Percentiles rank a stretch among this genome's conserved stretches.
Evolutionary conservation across 2,329 filamentous ascomycete species (phyloP).

Genomic region (Hymenoscyphus fructigenus): DNA sequence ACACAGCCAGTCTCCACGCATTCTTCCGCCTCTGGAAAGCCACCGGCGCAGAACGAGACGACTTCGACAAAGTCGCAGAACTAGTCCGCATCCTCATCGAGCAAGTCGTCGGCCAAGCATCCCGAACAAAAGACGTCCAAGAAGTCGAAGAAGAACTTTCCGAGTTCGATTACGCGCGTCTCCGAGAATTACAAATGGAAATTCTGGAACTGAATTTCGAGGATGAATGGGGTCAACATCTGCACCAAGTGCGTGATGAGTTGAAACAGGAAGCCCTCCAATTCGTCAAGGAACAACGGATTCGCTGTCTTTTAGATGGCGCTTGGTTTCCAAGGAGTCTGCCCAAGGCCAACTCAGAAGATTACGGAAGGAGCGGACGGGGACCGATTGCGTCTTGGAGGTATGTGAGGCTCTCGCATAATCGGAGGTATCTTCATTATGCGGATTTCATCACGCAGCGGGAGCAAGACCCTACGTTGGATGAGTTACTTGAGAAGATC

Average conservation of each 20-base stretch:
- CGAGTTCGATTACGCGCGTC: constrained; percentile 74
- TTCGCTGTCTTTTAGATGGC: constrained; percentile 83
- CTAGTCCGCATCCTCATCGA: constrained; percentile 87
- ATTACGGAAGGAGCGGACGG: constrained; percentile 27
- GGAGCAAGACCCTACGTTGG: constrained; percentile 66
- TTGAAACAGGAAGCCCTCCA: constrained; percentile 87
- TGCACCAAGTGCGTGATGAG: constrained; percentile 87
- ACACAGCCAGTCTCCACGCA: constrained; percentile 79
- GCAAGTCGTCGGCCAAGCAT: constrained; percentile 80
- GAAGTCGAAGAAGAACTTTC: constrained; percentile 88
- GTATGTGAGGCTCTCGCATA: constrained; percentile 86
- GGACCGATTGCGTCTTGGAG: constrained; percentile 55
- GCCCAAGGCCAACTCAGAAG: constrained; percentile 46
- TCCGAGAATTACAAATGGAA: constrained; percentile 91
- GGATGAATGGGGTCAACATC: constrained; percentile 88
- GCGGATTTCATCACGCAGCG: constrained; percentile 73
- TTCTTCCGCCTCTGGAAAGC: constrained; percentile 94
- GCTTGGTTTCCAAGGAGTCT: constrained; percentile 70
- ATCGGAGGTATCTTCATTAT: constrained; percentile 86
- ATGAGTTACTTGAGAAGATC: constrained; percentile 75
- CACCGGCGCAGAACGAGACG: constrained; percentile 77
- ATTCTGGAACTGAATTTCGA: constrained; percentile 88
- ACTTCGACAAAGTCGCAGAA: constrained; percentile 92
- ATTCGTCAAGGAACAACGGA: constrained; percentile 95
- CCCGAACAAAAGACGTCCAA: constrained; percentile 77